These are phyloP conservation scores for Moniliophthora roreri DNA, from an alignment of 1,284 basidiomycete genomes.

Conservation along the genomic window DNA sequence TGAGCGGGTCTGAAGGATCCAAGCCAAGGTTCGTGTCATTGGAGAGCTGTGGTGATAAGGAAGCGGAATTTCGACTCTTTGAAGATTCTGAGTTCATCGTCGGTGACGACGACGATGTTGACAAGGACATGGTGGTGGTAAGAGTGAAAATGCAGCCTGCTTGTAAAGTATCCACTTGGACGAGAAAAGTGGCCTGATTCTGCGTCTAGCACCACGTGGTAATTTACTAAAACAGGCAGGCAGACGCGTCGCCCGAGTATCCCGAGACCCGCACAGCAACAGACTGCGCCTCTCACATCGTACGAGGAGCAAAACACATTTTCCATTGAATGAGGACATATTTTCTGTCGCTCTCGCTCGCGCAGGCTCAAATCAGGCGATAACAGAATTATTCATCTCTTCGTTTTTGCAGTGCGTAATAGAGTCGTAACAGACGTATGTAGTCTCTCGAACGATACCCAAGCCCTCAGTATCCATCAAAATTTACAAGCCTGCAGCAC, in stretches of 20 bases:
- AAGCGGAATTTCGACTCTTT: not conserved
- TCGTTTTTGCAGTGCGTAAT: not conserved
- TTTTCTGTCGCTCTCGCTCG: too few species aligned
- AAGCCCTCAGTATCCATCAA: not conserved
- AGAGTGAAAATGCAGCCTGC: not conserved
- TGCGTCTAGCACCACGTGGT: not conserved
- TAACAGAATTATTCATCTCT: not conserved
- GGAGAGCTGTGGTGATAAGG: slow-evolving; percentile 4
- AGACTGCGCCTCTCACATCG: too few species aligned
- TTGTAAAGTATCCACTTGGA: not conserved
- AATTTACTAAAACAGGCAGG: not conserved
- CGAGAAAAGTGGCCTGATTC: not conserved
- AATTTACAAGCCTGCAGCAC: slow-evolving; percentile 24
- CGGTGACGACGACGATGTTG: slow-evolving; percentile 7
- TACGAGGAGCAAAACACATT: not conserved
- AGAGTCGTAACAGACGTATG: not conserved
- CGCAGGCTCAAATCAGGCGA: not conserved
- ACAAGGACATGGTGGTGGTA: slow-evolving; percentile 10
- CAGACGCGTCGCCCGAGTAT: not conserved
- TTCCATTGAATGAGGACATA: too few species aligned
- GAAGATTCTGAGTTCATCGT: slow-evolving; percentile 7
- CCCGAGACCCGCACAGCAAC: not conserved
- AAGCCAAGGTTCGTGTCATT: slow-evolving; percentile 41
- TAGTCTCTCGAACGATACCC: not conserved
- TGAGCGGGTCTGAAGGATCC: slow-evolving; percentile 54